A percentile compares a stretch with the other conserved stretches of the same genome.
These are phyloP conservation scores for Xylaria sp. DNA, from an alignment of 2,329 filamentous ascomycete species.

Conservation along the genomic window DNA sequence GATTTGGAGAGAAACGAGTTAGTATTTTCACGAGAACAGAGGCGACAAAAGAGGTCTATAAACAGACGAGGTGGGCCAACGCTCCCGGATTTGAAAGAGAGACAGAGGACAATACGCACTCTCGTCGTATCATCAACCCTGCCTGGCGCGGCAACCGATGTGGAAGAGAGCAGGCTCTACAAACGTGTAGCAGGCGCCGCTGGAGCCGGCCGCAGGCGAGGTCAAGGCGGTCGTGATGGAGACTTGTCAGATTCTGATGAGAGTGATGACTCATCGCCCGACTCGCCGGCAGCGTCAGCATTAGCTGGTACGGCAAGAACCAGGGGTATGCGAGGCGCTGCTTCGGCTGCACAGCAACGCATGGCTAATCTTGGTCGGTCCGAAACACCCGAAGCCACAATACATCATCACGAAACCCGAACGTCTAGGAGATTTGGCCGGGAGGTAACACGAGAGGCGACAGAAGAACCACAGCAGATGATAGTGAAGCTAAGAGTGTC, in stretches of 20 bases:
- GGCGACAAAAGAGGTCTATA: constrained; percentile 92
- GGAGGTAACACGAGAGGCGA: constrained; percentile 75
- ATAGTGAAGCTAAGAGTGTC: constrained; percentile 78
- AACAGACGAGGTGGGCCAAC: constrained; percentile 91
- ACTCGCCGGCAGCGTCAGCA: constrained; percentile 81
- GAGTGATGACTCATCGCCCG: constrained; percentile 83
- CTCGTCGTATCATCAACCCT: constrained; percentile 91
- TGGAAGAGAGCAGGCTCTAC: constrained; percentile 87
- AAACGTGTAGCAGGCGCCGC: constrained; percentile 71
- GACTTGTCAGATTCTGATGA: constrained; percentile 88
- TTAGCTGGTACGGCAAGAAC: constrained; percentile 82
- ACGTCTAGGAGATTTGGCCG: constrained; percentile 65
- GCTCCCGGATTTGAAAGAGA: constrained; percentile 93
- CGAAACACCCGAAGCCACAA: constrained; percentile 81
- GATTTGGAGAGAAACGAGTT: constrained; percentile 90
- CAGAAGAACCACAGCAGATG: constrained; percentile 71
- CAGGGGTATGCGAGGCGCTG: constrained; percentile 86
- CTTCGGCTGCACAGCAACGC: constrained; percentile 82
- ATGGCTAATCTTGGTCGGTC: constrained; percentile 84
- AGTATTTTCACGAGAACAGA: constrained; percentile 90
- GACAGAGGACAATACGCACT: constrained; percentile 90
- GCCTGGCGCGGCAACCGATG: constrained; percentile 77
- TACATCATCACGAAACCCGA: constrained; percentile 75
- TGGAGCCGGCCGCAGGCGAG: constrained; percentile 60
- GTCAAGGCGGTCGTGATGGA: constrained; percentile 62